Conservation (phyloP, 2,329 filamentous ascomycete species). For the Cordyceps farinosa region DNA sequence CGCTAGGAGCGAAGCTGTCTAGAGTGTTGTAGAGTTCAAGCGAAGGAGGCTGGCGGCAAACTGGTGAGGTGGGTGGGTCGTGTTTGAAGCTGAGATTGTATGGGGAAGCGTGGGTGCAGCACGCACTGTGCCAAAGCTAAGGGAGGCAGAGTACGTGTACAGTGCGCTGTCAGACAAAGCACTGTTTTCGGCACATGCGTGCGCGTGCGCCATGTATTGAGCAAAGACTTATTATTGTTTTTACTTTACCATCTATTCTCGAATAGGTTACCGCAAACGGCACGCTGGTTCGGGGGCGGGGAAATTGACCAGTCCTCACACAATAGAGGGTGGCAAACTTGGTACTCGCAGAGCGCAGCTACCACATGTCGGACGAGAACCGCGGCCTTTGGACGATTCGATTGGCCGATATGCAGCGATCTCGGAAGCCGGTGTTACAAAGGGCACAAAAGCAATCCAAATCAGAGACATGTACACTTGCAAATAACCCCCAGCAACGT, state of each 20-base stretch:
- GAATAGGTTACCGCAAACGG: background rate
- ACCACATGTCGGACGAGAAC: background rate
- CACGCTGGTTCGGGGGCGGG: background rate
- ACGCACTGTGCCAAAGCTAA: background rate
- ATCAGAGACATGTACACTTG: background rate
- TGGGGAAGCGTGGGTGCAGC: background rate
- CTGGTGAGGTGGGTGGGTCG: conserved; percentile 6
- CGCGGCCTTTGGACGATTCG: background rate
- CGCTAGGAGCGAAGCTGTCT: conserved; percentile 11
- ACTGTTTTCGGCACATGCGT: background rate
- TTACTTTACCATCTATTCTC: background rate
- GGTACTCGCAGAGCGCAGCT: background rate
- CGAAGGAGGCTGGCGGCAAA: conserved; percentile 14
- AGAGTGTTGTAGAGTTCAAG: conserved; percentile 9
- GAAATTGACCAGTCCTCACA: background rate
- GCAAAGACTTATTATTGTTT: no score
- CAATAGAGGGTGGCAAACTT: background rate
- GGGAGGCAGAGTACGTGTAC: background rate
- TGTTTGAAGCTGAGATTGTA: conserved; percentile 9
- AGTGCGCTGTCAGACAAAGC: background rate
- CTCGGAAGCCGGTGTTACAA: background rate
- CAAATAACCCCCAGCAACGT: background rate
- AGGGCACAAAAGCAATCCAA: background rate
- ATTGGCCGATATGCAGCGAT: background rate
- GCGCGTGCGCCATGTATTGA: background rate